phyloP scores from a whole-genome alignment of 2,329 filamentous ascomycete species.

The Metarhizium sp. region DNA sequence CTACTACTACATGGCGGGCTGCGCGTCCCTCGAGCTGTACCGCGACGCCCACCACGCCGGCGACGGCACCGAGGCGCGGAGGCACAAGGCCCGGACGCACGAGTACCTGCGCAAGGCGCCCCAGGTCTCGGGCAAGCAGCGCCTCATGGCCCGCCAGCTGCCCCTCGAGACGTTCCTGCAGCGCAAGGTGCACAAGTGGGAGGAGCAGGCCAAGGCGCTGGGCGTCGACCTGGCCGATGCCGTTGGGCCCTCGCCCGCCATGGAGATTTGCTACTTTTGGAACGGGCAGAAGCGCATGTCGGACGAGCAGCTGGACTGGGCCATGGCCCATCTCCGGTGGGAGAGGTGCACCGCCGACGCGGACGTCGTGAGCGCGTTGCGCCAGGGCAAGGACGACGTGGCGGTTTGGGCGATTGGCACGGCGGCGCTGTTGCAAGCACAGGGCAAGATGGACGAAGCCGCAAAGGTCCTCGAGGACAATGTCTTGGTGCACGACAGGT shows the following conservation, averaged over 20 bases:
- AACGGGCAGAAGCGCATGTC: conserved; percentile 80
- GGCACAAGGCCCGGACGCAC: conserved; percentile 55
- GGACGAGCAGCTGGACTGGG: conserved; percentile 51
- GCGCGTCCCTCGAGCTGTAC: conserved; percentile 73
- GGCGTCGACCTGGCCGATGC: conserved; percentile 66
- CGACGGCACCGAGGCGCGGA: conserved; percentile 33
- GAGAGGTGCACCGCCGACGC: conserved; percentile 44
- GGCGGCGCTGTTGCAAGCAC: conserved; percentile 55
- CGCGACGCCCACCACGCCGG: conserved; percentile 41
- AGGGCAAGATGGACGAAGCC: conserved; percentile 56
- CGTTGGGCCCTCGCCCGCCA: conserved; percentile 67
- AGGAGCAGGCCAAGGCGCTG: conserved; percentile 60
- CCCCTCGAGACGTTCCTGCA: conserved; percentile 82
- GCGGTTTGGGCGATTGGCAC: conserved; percentile 59
- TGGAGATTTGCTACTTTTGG: conserved; percentile 95
- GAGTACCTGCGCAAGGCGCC: conserved; percentile 64
- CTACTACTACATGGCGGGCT: conserved; percentile 82
- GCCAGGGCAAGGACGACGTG: conserved; percentile 47
- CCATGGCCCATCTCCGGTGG: conserved; percentile 55
- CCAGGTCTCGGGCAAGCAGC: conserved; percentile 70
- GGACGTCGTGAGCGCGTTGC: conserved; percentile 33
- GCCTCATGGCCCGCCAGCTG: conserved; percentile 79
- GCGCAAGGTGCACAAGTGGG: conserved; percentile 84
- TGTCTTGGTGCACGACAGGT: conserved; percentile 57
- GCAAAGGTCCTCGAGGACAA: conserved; percentile 52